phyloP scores from a whole-genome alignment of 2,329 filamentous ascomycete genomes.

The Fusarium lyarnte region DNA sequence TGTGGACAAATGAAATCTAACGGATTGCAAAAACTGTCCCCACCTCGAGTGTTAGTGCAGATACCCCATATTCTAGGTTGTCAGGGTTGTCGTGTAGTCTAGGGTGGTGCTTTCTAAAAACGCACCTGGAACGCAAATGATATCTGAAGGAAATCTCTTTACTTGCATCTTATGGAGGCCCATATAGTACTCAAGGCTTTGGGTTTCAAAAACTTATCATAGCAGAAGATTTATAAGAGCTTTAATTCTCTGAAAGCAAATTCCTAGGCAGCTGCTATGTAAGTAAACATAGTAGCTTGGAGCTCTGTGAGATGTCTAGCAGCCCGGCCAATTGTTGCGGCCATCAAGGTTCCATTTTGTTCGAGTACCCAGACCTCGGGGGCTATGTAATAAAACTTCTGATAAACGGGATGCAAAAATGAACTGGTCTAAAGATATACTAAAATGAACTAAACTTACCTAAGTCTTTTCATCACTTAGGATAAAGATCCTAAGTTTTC shows the following conservation, averaged over 20 bases:
- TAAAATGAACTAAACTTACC: neutral
- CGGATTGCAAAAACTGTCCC: conserved; percentile 8
- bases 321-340: neutral
- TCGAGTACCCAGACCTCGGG: neutral
- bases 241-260: neutral
- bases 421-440: neutral
- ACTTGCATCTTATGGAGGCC: neutral
- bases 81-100: neutral
- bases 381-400: neutral
- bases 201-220: neutral
- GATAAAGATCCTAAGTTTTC: neutral
- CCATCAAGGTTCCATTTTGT: conserved; percentile 6
- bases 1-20: conserved; percentile 11
- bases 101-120: neutral
- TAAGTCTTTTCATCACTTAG: neutral
- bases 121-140: neutral
- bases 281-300: neutral
- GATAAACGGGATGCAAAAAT: neutral
- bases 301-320: neutral
- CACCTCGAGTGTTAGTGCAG: conserved; percentile 18
- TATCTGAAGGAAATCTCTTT: neutral
- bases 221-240: no score
- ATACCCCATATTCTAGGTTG: neutral
- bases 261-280: neutral
- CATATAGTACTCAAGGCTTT: neutral